Conservation (phyloP, 2,329 filamentous ascomycete species). For the Verticillium albo-atrum region DNA sequence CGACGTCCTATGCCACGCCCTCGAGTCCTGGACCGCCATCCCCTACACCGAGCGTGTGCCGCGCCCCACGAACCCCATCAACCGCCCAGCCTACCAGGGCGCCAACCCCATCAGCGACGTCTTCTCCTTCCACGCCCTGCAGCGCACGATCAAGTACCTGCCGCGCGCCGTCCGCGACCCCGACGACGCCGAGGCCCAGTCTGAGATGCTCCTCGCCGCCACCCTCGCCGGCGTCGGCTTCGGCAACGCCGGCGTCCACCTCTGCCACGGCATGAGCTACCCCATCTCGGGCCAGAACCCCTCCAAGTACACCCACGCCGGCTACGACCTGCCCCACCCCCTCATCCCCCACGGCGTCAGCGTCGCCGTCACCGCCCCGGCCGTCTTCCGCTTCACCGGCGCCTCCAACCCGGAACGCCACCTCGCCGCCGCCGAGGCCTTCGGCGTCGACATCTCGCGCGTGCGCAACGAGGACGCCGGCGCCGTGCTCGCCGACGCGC, state of each 20-base stretch:
- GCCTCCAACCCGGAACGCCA: conserved; percentile 91
- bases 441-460: conserved; percentile 83
- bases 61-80: conserved; percentile 81
- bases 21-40: conserved; percentile 97
- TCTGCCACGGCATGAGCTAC: conserved; percentile 70
- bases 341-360: conserved; percentile 96
- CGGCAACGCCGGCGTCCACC: conserved; percentile 93
- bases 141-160: conserved; percentile 84
- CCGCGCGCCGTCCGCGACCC: conserved; percentile 83
- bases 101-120: conserved; percentile 98
- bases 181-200: conserved; percentile 88
- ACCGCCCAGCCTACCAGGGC: conserved; percentile 91
- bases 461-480: conserved; percentile 88
- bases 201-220: conserved; percentile 90
- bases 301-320: conserved; percentile 72
- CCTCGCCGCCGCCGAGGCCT: conserved; percentile 80
- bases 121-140: conserved; percentile 84
- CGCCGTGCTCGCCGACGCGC: conserved; percentile 78
- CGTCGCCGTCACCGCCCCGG: conserved; percentile 87
- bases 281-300: conserved; percentile 95
- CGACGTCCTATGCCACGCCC: conserved; percentile 90
- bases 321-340: conserved; percentile 71
- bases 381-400: conserved; percentile 90
- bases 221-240: conserved; percentile 95
- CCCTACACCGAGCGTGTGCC: conserved; percentile 85